phyloP scores from a whole-genome alignment of 1,284 basidiomycete genomes.

The Austroboletus novae-zelandiae region DNA sequence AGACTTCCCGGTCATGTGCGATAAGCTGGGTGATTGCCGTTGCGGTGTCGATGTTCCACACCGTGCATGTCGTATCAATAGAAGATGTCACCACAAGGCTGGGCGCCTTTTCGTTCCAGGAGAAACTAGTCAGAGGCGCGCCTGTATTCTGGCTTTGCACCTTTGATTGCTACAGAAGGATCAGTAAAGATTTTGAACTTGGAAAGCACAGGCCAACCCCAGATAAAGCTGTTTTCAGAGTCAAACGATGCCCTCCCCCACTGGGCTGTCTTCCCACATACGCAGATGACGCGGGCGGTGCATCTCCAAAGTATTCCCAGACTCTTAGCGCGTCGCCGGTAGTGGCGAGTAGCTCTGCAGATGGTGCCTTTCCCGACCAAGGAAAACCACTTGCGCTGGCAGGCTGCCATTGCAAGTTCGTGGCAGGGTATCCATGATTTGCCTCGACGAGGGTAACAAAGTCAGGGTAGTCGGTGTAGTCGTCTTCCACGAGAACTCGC shows the following conservation, averaged over 20 bases:
- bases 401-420: constrained; percentile 82
- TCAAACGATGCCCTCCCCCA: constrained; percentile 56
- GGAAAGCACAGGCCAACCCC: constrained; percentile 60
- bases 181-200: constrained; percentile 12
- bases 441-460: constrained; percentile 80
- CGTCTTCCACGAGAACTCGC: constrained; percentile 77
- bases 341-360: constrained; percentile 82
- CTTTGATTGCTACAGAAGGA: constrained; percentile 70
- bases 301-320: constrained; percentile 79
- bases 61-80: constrained; percentile 93
- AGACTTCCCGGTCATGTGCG: constrained; percentile 98
- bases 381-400: constrained; percentile 55
- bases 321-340: constrained; percentile 88
- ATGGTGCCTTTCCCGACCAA: constrained; percentile 61
- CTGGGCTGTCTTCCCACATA: constrained; percentile 71
- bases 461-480: constrained; percentile 76
- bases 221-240: constrained; percentile 69
- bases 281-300: constrained; percentile 50
- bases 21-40: constrained; percentile 97
- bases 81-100: constrained; percentile 92
- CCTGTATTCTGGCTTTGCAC: constrained; percentile 78
- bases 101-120: constrained; percentile 91
- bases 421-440: constrained; percentile 82
- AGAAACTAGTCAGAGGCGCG: constrained; percentile 92
- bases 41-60: constrained; percentile 96